A percentile compares a stretch with the other conserved stretches of the same genome.
Evolutionary conservation across 1,284 basidiomycete species (phyloP).

Genomic region (Cutaneotrichosporon spelunceum): DNA sequence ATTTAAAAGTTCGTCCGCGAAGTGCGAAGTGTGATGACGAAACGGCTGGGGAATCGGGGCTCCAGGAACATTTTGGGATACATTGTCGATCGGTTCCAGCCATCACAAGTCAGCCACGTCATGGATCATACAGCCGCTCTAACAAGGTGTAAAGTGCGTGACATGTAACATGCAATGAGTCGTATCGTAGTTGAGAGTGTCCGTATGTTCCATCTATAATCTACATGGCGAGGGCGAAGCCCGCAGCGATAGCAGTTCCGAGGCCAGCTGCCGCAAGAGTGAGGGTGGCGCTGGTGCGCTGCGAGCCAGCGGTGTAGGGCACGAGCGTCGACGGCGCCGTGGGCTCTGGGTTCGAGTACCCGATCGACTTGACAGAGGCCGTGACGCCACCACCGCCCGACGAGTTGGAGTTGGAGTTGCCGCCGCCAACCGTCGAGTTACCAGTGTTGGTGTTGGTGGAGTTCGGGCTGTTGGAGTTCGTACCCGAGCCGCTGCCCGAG

Average conservation of each 20-base stretch:
- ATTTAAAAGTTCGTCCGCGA: too few species aligned
- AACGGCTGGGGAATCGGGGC: too few species aligned
- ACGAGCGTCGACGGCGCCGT: background rate
- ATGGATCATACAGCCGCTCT: background rate
- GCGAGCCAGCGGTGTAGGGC: background rate
- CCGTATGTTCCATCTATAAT: background rate
- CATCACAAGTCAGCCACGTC: background rate
- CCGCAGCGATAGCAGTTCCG: background rate
- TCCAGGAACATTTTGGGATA: too few species aligned
- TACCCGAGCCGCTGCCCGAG: too few species aligned
- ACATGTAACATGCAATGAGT: background rate
- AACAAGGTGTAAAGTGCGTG: background rate
- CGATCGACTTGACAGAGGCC: background rate
- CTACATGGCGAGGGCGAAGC: background rate
- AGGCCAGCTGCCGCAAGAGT: background rate
- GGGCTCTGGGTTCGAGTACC: background rate
- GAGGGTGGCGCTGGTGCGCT: background rate
- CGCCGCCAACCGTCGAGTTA: background rate
- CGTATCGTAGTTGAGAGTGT: background rate
- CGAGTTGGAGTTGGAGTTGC: background rate
- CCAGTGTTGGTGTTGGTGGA: background rate
- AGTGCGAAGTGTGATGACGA: too few species aligned
- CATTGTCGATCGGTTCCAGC: too few species aligned
- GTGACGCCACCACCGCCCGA: background rate
- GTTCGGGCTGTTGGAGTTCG: background rate